Evolutionary conservation across 768 basidiomycete species (phyloP).

Genomic region (Clitopilus hobsonii): DNA sequence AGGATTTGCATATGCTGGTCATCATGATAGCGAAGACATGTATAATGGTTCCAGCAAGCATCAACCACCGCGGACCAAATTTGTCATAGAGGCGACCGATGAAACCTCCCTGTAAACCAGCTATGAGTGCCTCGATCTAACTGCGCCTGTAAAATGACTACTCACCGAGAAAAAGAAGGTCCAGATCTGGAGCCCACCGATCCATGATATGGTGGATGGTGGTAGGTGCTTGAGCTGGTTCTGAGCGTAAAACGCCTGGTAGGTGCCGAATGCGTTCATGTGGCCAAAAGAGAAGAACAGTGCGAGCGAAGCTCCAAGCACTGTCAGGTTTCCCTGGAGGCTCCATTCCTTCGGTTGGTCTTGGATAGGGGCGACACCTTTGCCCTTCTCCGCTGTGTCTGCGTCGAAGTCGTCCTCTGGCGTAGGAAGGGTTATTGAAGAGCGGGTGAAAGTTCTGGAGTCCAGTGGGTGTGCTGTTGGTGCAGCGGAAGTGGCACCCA

Average conservation of each 20-base stretch:
- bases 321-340: conserved; percentile 38
- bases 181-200: conserved; percentile 66
- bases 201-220: conserved; percentile 63
- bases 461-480: neutral
- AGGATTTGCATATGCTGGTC: conserved; percentile 52
- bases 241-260: conserved; percentile 59
- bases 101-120: conserved; percentile 46
- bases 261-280: conserved; percentile 70
- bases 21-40: conserved; percentile 50
- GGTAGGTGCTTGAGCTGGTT: conserved; percentile 51
- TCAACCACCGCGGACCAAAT: conserved; percentile 52
- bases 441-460: neutral
- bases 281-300: conserved; percentile 70
- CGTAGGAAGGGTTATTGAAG: neutral
- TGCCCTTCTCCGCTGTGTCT: neutral
- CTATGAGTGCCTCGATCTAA: neutral
- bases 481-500: neutral
- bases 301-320: conserved; percentile 61
- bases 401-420: neutral
- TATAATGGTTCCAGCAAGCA: conserved; percentile 46
- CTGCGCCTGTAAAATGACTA: conserved; percentile 2
- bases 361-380: neutral
- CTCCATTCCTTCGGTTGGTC: conserved; percentile 23
- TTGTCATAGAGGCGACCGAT: conserved; percentile 58
- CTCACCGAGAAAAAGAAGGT: conserved; percentile 66